Evolutionary conservation across 768 basidiomycete species (phyloP).

Genomic region (Calocybe gangraenosa): DNA sequence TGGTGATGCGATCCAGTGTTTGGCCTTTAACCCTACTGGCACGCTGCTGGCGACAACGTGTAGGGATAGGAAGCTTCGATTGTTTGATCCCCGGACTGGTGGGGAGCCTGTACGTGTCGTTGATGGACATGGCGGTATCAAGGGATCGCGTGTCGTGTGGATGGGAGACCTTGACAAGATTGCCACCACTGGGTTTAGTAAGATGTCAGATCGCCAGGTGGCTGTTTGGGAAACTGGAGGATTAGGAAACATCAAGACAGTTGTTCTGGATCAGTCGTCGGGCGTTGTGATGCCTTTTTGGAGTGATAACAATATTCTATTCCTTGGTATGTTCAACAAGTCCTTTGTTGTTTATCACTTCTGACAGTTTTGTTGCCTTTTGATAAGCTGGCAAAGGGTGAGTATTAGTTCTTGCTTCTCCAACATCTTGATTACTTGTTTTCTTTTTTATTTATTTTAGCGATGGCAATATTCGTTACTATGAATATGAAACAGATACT

Average conservation of each 20-base stretch:
- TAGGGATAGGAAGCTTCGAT: constrained; percentile 85
- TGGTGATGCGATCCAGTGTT: constrained; percentile 80
- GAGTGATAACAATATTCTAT: constrained; percentile 88
- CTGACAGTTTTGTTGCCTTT: constrained; percentile 8
- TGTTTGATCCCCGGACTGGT: constrained; percentile 88
- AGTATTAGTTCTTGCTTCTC: constrained; percentile 14
- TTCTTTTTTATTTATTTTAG: too few species aligned
- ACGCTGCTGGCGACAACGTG: constrained; percentile 84
- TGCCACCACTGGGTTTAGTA: constrained; percentile 95
- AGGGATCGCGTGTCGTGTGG: constrained; percentile 86
- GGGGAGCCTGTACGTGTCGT: constrained; percentile 74
- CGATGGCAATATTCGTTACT: constrained; percentile 98
- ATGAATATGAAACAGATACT: constrained; percentile 87
- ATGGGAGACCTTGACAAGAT: constrained; percentile 87
- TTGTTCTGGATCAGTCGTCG: constrained; percentile 81
- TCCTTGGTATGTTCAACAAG: constrained; percentile 51
- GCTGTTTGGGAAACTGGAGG: constrained; percentile 85
- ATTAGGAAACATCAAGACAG: constrained; percentile 71
- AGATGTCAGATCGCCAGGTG: constrained; percentile 93
- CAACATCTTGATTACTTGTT: constrained; percentile 4
- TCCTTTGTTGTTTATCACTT: neutral
- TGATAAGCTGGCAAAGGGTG: constrained; percentile 81
- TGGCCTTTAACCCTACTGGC: constrained; percentile 81
- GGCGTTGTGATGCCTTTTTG: constrained; percentile 98
- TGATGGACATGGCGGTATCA: constrained; percentile 92